Conservation (phyloP, 2,329 filamentous ascomycete species). For the Endocalyx cinctus region DNA sequence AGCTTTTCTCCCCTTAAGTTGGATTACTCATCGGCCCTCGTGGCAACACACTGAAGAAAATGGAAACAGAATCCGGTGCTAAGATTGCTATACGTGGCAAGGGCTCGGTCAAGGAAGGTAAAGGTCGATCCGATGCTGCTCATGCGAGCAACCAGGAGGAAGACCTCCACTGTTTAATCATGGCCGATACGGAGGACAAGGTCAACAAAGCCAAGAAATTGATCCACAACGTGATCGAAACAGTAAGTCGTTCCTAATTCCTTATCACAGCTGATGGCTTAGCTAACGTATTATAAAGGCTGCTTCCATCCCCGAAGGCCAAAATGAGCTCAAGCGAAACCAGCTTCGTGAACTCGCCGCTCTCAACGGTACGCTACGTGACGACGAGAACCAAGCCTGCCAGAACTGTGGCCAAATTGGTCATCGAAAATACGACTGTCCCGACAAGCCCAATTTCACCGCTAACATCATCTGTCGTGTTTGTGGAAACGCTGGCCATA, state of each 20-base stretch:
- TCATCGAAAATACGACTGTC: constrained; percentile 97
- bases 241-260: constrained; percentile 57
- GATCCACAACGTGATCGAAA: constrained; percentile 98
- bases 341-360: constrained; percentile 96
- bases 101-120: constrained; percentile 99
- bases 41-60: constrained; percentile 99
- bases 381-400: constrained; percentile 98
- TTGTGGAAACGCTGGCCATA: constrained; percentile 95
- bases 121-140: constrained; percentile 96
- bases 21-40: constrained; percentile 99
- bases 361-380: constrained; percentile 96
- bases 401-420: constrained; percentile 99
- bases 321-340: constrained; percentile 98
- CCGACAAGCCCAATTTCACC: constrained; percentile 97
- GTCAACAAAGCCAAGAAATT: constrained; percentile 98
- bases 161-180: constrained; percentile 97
- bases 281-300: constrained; percentile 54
- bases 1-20: constrained; percentile 87
- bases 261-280: neutral
- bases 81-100: constrained; percentile 99
- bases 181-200: constrained; percentile 99
- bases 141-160: constrained; percentile 99
- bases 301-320: constrained; percentile 95
- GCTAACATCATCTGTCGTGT: constrained; percentile 98
- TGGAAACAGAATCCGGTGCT: constrained; percentile 94